A percentile compares a stretch with the other conserved stretches of the same genome.
Conservation (phyloP, 805 yeast genomes). For the Monosporozyma siamensis region DNA sequence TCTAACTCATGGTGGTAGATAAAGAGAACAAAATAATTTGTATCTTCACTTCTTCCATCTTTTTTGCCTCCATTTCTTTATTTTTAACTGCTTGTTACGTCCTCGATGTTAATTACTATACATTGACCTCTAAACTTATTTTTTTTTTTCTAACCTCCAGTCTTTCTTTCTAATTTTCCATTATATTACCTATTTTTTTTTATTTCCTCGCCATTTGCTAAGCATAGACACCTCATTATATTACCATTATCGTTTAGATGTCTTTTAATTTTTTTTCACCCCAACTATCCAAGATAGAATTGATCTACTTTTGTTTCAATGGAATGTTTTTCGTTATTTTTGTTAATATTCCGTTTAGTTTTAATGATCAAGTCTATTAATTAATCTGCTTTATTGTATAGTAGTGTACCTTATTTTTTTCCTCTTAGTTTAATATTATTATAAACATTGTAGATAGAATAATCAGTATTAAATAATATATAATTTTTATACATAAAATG, state of each 20-base stretch:
- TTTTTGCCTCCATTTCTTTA: slow-evolving; percentile 1
- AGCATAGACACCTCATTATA: slow-evolving; percentile 1
- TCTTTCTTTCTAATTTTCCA: not conserved
- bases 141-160: too few species aligned
- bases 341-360: slow-evolving; percentile 1
- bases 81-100: slow-evolving; percentile 1
- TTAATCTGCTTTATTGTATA: not conserved
- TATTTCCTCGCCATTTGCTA: slow-evolving; percentile 3
- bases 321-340: not conserved
- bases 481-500: not conserved
- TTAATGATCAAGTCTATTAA: slow-evolving; percentile 1
- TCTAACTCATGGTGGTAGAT: slow-evolving; percentile 3
- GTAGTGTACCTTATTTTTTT: not conserved
- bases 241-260: not conserved
- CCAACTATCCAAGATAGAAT: not conserved
- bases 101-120: slow-evolving; percentile 1
- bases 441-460: slow-evolving; percentile 14
- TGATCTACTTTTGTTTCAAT: slow-evolving; percentile 1
- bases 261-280: not conserved
- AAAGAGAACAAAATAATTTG: too few species aligned
- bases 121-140: not conserved
- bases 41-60: not conserved
- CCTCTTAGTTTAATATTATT: slow-evolving; percentile 5
- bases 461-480: slow-evolving; percentile 6
- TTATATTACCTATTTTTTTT: slow-evolving; percentile 1